Conservation (phyloP, 106 monocot genomes). For the Phalaenopsis equestris region DNA sequence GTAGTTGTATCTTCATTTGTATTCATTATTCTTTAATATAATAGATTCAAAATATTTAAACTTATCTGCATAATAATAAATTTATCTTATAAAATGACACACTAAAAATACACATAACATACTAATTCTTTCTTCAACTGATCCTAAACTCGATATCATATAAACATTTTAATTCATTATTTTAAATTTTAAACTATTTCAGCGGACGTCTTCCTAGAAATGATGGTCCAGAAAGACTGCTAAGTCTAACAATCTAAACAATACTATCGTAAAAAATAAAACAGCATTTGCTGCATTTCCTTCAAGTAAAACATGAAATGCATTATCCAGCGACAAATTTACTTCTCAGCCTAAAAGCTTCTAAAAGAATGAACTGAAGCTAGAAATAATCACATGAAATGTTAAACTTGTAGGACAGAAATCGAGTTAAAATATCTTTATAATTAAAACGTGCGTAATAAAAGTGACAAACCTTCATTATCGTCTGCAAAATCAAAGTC, state of each 20-base stretch:
- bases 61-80: too few species aligned
- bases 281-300: neutral
- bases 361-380: neutral
- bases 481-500: conserved; percentile 95
- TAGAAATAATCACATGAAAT: neutral
- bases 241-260: neutral
- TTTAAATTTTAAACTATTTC: too few species aligned
- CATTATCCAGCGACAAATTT: neutral
- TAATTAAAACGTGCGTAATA: neutral
- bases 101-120: too few species aligned
- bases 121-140: too few species aligned
- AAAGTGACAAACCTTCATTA: conserved; percentile 55
- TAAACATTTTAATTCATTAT: too few species aligned
- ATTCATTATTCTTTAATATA: too few species aligned
- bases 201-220: neutral
- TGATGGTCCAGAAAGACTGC: neutral
- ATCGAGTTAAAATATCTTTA: neutral
- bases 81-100: too few species aligned
- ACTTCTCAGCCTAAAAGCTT: neutral
- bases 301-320: neutral
- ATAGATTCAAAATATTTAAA: too few species aligned
- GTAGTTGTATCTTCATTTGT: too few species aligned
- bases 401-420: neutral
- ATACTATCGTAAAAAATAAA: neutral
- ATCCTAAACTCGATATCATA: too few species aligned